Evolutionary conservation across 2,329 filamentous ascomycete genomes (phyloP).

Genomic region (Parastagonospora nodorum): DNA sequence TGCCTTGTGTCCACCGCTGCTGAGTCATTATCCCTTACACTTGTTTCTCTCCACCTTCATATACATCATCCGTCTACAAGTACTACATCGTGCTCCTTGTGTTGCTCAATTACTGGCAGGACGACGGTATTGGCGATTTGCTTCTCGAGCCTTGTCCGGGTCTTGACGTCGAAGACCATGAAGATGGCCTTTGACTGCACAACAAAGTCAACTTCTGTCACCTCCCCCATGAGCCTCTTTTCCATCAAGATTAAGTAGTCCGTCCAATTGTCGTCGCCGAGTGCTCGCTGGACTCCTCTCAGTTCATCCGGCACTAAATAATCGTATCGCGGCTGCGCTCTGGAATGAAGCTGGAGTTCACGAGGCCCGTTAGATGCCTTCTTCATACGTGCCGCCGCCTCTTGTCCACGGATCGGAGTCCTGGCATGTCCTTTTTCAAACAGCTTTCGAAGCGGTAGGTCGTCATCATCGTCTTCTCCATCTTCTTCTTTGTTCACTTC

Average conservation of each 20-base stretch:
- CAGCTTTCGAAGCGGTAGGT: neutral
- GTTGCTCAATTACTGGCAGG: neutral
- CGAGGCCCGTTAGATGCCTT: neutral
- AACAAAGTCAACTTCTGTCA: constrained; percentile 7
- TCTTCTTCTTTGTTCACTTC: neutral
- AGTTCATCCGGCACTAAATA: constrained; percentile 14
- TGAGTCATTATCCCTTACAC: neutral
- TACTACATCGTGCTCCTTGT: neutral
- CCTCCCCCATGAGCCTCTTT: constrained; percentile 5
- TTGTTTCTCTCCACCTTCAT: neutral
- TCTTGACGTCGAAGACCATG: neutral
- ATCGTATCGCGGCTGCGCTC: constrained; percentile 1
- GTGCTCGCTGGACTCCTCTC: constrained; percentile 10
- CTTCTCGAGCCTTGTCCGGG: constrained; percentile 11
- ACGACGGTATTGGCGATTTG: neutral
- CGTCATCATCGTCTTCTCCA: neutral
- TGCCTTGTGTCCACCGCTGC: neutral
- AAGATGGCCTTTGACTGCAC: constrained; percentile 9
- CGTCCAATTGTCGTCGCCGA: constrained; percentile 20
- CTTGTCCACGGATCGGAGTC: neutral
- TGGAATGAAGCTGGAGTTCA: neutral
- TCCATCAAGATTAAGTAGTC: constrained; percentile 18
- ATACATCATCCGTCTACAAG: neutral
- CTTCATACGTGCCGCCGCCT: neutral
- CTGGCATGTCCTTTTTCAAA: neutral